Base-by-base conservation (phyloP, 1,284 basidiomycete species). In the Golubevia sp. region DNA sequence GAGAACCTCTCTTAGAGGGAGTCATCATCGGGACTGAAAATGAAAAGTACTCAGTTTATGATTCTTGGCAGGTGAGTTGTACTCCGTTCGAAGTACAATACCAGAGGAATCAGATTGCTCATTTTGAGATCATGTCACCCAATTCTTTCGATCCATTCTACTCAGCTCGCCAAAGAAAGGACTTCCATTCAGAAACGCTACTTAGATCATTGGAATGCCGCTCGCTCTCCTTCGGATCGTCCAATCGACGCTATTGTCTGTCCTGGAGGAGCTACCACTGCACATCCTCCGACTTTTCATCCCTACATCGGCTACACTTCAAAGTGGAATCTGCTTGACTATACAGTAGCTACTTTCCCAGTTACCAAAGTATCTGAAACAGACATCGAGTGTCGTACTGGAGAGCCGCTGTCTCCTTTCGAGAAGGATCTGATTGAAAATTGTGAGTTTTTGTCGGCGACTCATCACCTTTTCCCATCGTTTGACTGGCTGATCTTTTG, bases 241-340 rank as follows among this genome's bases (percentile, higher is more conserved):
- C 64, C 69, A 2, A 64, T 85, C 24, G 84, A 85, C 69, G 74
- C 79, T 34, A 63, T 85, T 6, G 70, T 85, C 8, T 83, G 72
- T 21, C 80, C 84, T 0, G 70, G 68, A 2, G 73, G 38, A 13
- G 38, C 30, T 11, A 64, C 34, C n/a, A 44, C 55, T 20, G 62
- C 54, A 26, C 38, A 34, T 48, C 44, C n/a, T 54, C 30, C 30
- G 5, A 34, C 5, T 34, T 11, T 5, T 5, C 30, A 34, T 11
- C 30, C 30, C 13, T 30, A 20, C 15, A 13, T 21, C 2, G 56
- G 27, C 2, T 91, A 91, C 73, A 91, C 91, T 0, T 85, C 86
- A 74, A 86, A 88, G 51, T 91, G 88, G 87, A 92, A 92, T 74
- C 78, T 86, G 3, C 86, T 91, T 26, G 91, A 92, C 76, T 91